Evolutionary conservation across 1,284 basidiomycete genomes (phyloP), one percentile per base, ranked within the genome.

Genomic region (Lignosus rhinocerotis): DNA sequence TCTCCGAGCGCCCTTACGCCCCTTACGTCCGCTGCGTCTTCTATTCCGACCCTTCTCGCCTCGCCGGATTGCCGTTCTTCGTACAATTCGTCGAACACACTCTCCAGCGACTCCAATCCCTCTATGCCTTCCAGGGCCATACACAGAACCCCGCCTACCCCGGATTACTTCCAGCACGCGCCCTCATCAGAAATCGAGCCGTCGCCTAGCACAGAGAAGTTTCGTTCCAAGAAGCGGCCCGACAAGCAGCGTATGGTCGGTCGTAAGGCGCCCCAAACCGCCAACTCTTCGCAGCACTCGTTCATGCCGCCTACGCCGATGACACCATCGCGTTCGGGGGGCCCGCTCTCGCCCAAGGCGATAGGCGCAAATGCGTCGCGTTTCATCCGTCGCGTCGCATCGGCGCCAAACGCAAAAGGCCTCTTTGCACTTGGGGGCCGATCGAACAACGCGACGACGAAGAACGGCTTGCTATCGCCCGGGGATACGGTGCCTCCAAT

Each of bases 321-420:
- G 69, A 67, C 71, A 70, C 53, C 73, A 67, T 76, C 73, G 61
- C 72, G 73, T 70, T 67, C 68, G 70, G 60, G 41, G 11, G 66
- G 75, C 63, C 68, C 79, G 17, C 74, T 88, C 34, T 86, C 84
- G 8, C 85, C 88, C 38, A 87, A 82, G 68, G 78, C 81, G 16
- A 80, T 90, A 72, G 77, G 85, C 46, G 85, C 85, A 16, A 84
- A 86, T 1, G 90, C 92, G 8, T 83, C 88, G 50, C 86, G 94
- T 32, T 94, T 97, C 74, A 86, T 99, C 41, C 88, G 96, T 51
- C 87, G 96, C 41, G 96, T 98, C 45, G 94, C 96, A 1, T 97
- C 94, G 21, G 96, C 96, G 1, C 96, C 96, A 1, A 98, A 98
- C 72, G 90, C 94, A 48, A 99, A 98, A 73, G 90, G 90, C 43